Percentiles rank a stretch among this genome's conserved stretches.
These are phyloP conservation scores for Exophiala xenobiotica DNA, from an alignment of 2,329 filamentous ascomycete species.

Conservation along the genomic window DNA sequence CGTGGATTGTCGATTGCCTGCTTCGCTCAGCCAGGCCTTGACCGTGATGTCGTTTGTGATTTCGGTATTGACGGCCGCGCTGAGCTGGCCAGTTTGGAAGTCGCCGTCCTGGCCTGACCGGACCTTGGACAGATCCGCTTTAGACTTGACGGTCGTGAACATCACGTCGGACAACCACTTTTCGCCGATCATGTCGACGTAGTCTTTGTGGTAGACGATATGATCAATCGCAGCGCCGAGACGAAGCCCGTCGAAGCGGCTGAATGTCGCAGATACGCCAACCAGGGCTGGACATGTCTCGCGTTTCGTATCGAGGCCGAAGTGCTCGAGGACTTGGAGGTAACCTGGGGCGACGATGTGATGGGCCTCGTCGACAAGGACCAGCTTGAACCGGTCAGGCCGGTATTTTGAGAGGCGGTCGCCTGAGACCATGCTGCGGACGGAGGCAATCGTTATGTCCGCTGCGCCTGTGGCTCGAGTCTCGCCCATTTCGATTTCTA, in stretches of 20 bases:
- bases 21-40: constrained; percentile 79
- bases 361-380: constrained; percentile 94
- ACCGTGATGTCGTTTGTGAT: constrained; percentile 81
- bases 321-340: constrained; percentile 71
- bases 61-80: constrained; percentile 76
- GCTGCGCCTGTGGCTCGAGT: constrained; percentile 73
- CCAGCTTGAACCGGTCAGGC: constrained; percentile 75
- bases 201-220: constrained; percentile 91
- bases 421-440: constrained; percentile 77
- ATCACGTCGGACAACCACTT: constrained; percentile 90
- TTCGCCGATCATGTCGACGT: constrained; percentile 77
- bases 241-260: constrained; percentile 78
- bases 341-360: constrained; percentile 89
- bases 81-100: constrained; percentile 76
- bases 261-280: constrained; percentile 81
- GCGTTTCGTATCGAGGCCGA: constrained; percentile 62
- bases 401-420: constrained; percentile 81
- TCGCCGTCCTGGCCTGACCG: constrained; percentile 67
- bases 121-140: constrained; percentile 74
- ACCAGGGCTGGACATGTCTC: constrained; percentile 65
- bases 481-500: constrained; percentile 91
- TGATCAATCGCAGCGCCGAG: constrained; percentile 86
- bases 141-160: constrained; percentile 87
- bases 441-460: constrained; percentile 90
- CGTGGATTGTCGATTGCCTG: constrained; percentile 71